Base-by-base conservation (phyloP, 2,329 filamentous ascomycete species). In the Scytalidium sp. region DNA sequence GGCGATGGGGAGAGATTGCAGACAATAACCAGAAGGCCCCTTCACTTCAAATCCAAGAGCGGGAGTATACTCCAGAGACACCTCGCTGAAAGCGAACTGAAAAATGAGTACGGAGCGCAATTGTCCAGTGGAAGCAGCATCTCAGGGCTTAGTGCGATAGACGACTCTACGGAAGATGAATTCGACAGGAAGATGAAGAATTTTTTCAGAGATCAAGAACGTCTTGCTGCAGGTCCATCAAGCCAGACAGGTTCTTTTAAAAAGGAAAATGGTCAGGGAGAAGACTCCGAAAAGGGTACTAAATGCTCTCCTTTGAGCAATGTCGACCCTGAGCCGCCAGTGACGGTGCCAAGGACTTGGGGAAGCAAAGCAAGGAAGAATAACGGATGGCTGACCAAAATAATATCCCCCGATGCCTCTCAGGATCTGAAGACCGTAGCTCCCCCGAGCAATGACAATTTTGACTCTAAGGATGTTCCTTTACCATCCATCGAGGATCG, bases 281-380 rank as follows among this genome's bases (percentile, higher is more conserved):
- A 20, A 32, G 41, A 51, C 23, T 51, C 47, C 15, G 50, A 47
- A 45, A 55, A 50, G 45, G 45, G 50, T 19, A 56, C 49, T 15
- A 46, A n/a, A 19, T 19, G 27, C 17, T 43, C 36, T 32, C 43
- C 46, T 9, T 47, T 29, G 19, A 49, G 45, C 23, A 23, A 46
- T 19, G 41, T 47, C 19, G 46, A 60, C 50, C 40, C 56, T 13
- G 46, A 56, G 40, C 60, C 60, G 10, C 55, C 51, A 19, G 25
- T 47, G 3, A 58, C 53, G 21, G 50, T 52, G 19, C 56, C 57
- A 15, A 45, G 27, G 25, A 41, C 47, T 10, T 61, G 57, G 57
- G 51, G 53, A 3, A 43, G 43, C 13, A 53, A 49, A 50, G 47
- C 56, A 20, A 57, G 46, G 49, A 51, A 51, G 32, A 41, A 41